Conservation (phyloP, 2,329 filamentous ascomycete species). For the Corynespora cassiicola region DNA sequence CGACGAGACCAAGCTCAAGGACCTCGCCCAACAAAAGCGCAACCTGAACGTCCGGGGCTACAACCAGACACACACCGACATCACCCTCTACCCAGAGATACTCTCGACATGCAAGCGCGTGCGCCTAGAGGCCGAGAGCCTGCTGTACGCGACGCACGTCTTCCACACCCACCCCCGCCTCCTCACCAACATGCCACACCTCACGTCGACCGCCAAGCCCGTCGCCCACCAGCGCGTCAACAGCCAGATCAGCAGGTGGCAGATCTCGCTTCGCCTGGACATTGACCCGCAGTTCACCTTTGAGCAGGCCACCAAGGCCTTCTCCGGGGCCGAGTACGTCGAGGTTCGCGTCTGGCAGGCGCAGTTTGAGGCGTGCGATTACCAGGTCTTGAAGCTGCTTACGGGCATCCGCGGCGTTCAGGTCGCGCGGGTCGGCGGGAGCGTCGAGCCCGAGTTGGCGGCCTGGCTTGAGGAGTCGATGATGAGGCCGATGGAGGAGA, state of each 20-base stretch:
- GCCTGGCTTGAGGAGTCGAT: slow-evolving; percentile 53
- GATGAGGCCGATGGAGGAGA: slow-evolving; percentile 43
- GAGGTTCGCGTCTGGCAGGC: slow-evolving; percentile 58
- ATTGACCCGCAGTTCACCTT: slow-evolving; percentile 55
- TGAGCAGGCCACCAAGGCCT: slow-evolving; percentile 49
- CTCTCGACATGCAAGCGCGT: slow-evolving; percentile 50
- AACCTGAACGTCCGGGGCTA: slow-evolving; percentile 15
- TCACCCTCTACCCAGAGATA: slow-evolving; percentile 46
- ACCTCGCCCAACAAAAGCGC: slow-evolving; percentile 7
- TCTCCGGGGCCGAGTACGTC: slow-evolving; percentile 54
- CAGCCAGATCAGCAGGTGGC: slow-evolving; percentile 50
- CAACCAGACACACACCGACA: slow-evolving; percentile 13
- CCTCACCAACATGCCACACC: slow-evolving; percentile 52
- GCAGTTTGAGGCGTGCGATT: slow-evolving; percentile 46
- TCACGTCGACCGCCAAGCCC: slow-evolving; percentile 43
- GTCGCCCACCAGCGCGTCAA: slow-evolving; percentile 41
- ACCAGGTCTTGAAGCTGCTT: slow-evolving; percentile 52
- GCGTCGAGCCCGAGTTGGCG: slow-evolving; percentile 51
- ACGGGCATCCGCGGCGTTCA: slow-evolving; percentile 54
- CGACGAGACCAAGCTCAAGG: slow-evolving; percentile 14
- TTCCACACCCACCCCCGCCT: slow-evolving; percentile 59
- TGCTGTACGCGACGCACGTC: slow-evolving; percentile 58
- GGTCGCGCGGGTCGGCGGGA: slow-evolving; percentile 50
- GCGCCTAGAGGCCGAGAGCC: slow-evolving; percentile 48
- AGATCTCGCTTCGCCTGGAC: slow-evolving; percentile 56